Percentiles rank a stretch among this genome's conserved stretches.
These are phyloP conservation scores for Alternaria rosae DNA, from an alignment of 2,329 filamentous ascomycete species.

Conservation along the genomic window DNA sequence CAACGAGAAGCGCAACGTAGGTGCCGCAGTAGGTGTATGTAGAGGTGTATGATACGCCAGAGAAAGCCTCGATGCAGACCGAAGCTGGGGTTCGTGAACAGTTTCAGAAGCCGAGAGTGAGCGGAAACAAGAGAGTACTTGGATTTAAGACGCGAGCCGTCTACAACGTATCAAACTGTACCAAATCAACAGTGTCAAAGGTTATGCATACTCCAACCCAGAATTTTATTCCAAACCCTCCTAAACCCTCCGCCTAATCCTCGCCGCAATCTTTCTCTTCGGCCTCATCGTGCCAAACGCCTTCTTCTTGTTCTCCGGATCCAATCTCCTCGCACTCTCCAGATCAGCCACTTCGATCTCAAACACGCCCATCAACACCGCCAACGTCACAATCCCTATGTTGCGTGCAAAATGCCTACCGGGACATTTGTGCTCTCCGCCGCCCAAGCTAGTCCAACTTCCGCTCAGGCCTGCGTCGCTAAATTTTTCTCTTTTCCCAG, in stretches of 20 bases:
- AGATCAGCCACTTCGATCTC: slow-evolving; percentile 7
- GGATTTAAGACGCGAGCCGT: no score
- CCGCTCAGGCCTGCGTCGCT: slow-evolving; percentile 24
- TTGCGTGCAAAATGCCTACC: slow-evolving; percentile 24
- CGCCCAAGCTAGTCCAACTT: slow-evolving; percentile 24
- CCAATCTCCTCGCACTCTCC: neutral
- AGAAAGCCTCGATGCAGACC: no score
- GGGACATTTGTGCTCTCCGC: slow-evolving; percentile 28
- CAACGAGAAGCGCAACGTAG: no score
- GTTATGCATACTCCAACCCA: neutral
- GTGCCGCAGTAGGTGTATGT: no score
- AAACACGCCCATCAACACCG: slow-evolving; percentile 12
- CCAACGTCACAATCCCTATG: slow-evolving; percentile 19
- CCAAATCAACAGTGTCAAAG: no score
- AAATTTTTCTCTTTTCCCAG: slow-evolving; percentile 9
- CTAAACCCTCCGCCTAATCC: slow-evolving; percentile 5
- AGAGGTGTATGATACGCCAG: no score
- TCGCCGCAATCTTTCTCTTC: slow-evolving; percentile 2
- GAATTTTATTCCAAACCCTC: neutral
- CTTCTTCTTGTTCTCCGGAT: neutral
- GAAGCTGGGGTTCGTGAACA: no score
- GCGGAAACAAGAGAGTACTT: no score
- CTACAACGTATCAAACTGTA: no score
- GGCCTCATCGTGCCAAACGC: slow-evolving; percentile 16
- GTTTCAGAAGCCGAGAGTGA: no score